These are phyloP conservation scores for Pseudogymnoascus sp. DNA, from an alignment of 2,329 filamentous ascomycete genomes.

Conservation along the genomic window DNA sequence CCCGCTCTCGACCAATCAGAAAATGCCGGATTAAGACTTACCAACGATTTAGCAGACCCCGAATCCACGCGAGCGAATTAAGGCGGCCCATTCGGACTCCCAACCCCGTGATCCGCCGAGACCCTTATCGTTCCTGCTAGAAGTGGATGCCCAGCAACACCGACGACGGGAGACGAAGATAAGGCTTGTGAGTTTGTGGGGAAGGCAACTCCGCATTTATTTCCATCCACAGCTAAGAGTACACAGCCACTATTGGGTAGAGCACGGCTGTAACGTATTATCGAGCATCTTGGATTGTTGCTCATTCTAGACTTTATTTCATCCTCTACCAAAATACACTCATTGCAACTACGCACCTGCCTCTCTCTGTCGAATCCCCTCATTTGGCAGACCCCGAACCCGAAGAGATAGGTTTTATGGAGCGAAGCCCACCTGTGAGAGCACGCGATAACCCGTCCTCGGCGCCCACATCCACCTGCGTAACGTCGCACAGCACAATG, in stretches of 20 bases:
- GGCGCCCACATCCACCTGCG: background rate
- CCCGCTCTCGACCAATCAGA: background rate
- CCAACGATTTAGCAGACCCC: background rate
- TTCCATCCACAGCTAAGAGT: background rate
- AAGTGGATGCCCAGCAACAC: background rate
- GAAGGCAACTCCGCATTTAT: slow-evolving; percentile 4
- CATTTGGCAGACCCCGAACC: background rate
- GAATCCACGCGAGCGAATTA: background rate
- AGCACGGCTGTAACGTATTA: background rate
- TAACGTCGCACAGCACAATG: slow-evolving; percentile 5
- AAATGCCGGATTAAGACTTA: background rate
- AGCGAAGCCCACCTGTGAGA: background rate
- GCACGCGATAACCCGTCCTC: background rate
- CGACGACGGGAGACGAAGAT: slow-evolving; percentile 4
- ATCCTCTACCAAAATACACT: background rate
- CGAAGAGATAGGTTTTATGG: background rate
- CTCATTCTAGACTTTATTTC: background rate
- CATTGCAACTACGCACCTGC: background rate
- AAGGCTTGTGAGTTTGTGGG: slow-evolving; percentile 7
- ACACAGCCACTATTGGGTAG: slow-evolving; percentile 5
- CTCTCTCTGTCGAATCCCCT: background rate
- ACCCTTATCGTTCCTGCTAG: background rate
- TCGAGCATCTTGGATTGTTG: background rate
- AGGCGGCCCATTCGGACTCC: slow-evolving; percentile 5
- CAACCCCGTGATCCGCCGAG: slow-evolving; percentile 3